Conservation (phyloP, 371 early-diverging fungal genomes). For the Mortierella sp. region DNA sequence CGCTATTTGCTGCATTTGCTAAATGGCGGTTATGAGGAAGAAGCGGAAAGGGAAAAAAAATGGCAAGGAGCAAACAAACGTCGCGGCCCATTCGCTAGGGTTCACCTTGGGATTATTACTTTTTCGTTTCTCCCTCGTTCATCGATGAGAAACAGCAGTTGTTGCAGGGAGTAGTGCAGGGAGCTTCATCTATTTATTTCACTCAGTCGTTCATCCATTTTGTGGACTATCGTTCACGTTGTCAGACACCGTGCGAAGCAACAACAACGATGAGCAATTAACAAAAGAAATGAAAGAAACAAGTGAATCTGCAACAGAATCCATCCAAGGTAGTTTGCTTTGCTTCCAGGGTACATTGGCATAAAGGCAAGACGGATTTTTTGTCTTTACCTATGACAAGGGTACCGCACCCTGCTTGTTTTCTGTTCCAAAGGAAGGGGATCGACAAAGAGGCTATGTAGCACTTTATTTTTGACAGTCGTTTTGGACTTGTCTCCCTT, state of each 20-base stretch:
- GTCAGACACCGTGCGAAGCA: background rate
- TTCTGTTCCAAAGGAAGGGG: background rate
- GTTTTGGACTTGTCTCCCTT: background rate
- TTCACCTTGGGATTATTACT: background rate
- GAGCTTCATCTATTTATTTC: background rate
- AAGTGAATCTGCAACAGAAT: background rate
- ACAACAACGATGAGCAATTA: background rate
- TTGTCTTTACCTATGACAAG: background rate
- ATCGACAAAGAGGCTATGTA: background rate
- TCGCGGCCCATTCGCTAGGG: background rate
- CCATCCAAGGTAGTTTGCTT: background rate
- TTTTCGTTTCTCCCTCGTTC: background rate
- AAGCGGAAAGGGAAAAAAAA: background rate
- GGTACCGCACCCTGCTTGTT: background rate
- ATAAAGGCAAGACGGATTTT: background rate
- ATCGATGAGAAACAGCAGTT: background rate
- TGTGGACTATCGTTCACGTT: background rate
- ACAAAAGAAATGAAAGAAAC: background rate
- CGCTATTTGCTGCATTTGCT: background rate
- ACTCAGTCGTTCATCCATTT: background rate
- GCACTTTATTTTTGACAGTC: background rate
- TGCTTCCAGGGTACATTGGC: background rate
- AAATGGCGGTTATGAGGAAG: background rate
- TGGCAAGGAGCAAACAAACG: background rate
- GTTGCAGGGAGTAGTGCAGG: background rate